phyloP scores from a whole-genome alignment of 164 flowering plant genomes.

The Umbellularia californica region DNA sequence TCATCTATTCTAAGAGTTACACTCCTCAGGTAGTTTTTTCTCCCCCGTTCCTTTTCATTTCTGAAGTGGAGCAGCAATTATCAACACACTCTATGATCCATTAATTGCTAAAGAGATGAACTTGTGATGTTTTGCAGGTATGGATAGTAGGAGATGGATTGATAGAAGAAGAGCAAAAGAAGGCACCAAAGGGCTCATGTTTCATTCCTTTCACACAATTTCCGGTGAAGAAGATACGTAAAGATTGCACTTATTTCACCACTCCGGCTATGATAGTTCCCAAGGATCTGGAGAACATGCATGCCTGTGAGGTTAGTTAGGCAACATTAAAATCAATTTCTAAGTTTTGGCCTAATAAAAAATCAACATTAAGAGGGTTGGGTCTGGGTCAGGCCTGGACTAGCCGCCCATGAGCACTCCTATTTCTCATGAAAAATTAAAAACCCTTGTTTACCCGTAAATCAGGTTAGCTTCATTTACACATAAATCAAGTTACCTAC shows the following conservation, averaged over 20 bases:
- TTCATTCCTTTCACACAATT: constrained; percentile 47
- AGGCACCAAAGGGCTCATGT: constrained; percentile 39
- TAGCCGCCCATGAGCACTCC: too few relatives aligned
- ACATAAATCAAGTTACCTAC: too few relatives aligned
- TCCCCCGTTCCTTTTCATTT: not conserved
- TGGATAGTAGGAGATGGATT: constrained; percentile 56
- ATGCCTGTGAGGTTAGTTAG: constrained; percentile 66
- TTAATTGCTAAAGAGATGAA: not conserved
- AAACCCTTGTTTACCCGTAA: not conserved
- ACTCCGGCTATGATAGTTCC: constrained; percentile 62
- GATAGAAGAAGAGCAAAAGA: constrained; percentile 35
- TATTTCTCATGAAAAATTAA: not conserved
- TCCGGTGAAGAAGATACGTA: constrained; percentile 37
- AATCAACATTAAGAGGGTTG: too few relatives aligned
- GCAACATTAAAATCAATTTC: too few relatives aligned
- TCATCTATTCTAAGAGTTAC: constrained; percentile 11
- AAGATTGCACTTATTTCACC: constrained; percentile 45
- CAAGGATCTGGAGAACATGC: constrained; percentile 38
- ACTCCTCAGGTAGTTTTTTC: constrained; percentile 15
- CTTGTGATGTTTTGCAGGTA: constrained; percentile 19
- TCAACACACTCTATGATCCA: not conserved
- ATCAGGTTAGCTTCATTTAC: not conserved
- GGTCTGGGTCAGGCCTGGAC: too few relatives aligned
- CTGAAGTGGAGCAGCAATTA: not conserved
- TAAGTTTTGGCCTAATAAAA: too few relatives aligned